Conservation (phyloP, 768 basidiomycete genomes). For the Suillus spraguei region DNA sequence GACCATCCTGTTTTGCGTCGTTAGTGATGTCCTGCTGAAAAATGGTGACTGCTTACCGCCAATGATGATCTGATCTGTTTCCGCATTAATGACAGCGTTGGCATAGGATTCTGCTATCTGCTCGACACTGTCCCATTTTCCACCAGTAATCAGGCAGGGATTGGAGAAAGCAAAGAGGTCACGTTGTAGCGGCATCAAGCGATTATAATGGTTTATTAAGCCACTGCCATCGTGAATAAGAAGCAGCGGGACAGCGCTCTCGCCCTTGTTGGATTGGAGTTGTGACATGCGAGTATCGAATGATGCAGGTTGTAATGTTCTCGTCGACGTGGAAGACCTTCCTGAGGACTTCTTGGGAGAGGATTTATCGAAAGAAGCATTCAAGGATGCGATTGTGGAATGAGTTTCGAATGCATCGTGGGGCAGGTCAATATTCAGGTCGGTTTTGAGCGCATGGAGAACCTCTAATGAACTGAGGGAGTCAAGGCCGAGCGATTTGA, state of each 20-base stretch:
- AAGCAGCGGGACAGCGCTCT: slow-evolving; percentile 46
- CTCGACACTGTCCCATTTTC: slow-evolving; percentile 48
- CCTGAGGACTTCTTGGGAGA: neutral
- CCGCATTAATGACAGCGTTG: slow-evolving; percentile 5
- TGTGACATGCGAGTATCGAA: slow-evolving; percentile 5
- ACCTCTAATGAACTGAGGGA: slow-evolving; percentile 68
- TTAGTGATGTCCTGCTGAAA: slow-evolving; percentile 13
- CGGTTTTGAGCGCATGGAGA: slow-evolving; percentile 46
- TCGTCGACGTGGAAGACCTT: neutral
- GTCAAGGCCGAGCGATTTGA: slow-evolving; percentile 60
- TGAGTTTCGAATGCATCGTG: slow-evolving; percentile 43
- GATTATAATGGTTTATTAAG: slow-evolving; percentile 51
- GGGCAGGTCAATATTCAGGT: slow-evolving; percentile 46
- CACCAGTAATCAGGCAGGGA: slow-evolving; percentile 47
- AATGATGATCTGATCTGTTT: neutral
- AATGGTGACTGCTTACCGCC: slow-evolving; percentile 22
- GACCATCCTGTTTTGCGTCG: slow-evolving; percentile 61
- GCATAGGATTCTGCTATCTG: slow-evolving; percentile 60
- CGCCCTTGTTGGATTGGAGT: slow-evolving; percentile 38
- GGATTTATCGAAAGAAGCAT: slow-evolving; percentile 16
- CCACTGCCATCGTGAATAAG: slow-evolving; percentile 80
- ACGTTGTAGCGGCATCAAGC: slow-evolving; percentile 48
- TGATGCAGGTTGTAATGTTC: neutral
- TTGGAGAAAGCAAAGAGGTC: slow-evolving; percentile 65
- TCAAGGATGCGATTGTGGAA: slow-evolving; percentile 37